Conservation (phyloP, 2,329 filamentous ascomycete species). For the Pseudogymnoascus sp. region DNA sequence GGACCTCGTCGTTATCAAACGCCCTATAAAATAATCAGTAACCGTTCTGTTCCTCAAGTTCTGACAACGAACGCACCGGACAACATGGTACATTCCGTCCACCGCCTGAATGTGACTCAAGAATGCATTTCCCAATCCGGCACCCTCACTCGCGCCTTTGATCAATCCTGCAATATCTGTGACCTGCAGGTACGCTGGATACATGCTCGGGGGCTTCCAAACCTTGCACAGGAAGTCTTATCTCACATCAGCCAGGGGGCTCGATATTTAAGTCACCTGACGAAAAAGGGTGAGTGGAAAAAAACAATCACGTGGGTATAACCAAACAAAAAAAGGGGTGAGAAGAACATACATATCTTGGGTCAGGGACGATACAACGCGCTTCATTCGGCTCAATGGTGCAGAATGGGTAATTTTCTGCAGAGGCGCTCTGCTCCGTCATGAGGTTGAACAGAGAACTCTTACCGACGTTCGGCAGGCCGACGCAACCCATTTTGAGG, state of each 20-base stretch:
- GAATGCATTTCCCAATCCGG: slow-evolving; percentile 39
- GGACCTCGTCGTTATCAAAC: slow-evolving; percentile 39
- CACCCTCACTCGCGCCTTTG: slow-evolving; percentile 38
- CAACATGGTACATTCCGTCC: slow-evolving; percentile 40
- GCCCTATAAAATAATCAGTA: slow-evolving; percentile 22
- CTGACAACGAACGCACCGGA: slow-evolving; percentile 26
- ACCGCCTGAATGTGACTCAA: slow-evolving; percentile 40
- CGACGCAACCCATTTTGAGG: slow-evolving; percentile 41
- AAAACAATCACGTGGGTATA: background rate
- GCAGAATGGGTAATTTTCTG: slow-evolving; percentile 40
- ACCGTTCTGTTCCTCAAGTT: background rate
- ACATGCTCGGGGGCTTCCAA: slow-evolving; percentile 40
- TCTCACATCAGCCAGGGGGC: slow-evolving; percentile 9
- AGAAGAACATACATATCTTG: slow-evolving; percentile 34
- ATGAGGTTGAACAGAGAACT: slow-evolving; percentile 40
- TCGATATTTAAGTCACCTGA: background rate
- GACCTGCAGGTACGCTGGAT: slow-evolving; percentile 38
- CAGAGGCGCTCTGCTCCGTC: slow-evolving; percentile 39
- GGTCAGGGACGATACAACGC: slow-evolving; percentile 38
- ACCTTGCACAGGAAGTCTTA: slow-evolving; percentile 39
- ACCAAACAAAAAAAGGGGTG: background rate
- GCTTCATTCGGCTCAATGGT: slow-evolving; percentile 42
- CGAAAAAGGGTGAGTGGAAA: background rate
- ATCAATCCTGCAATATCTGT: slow-evolving; percentile 41
- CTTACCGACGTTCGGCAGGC: slow-evolving; percentile 40